A percentile compares a stretch with the other conserved stretches of the same genome.
Evolutionary conservation across 176 grass and related monocot species (phyloP).

Genomic region (Oryza glumipatula): DNA sequence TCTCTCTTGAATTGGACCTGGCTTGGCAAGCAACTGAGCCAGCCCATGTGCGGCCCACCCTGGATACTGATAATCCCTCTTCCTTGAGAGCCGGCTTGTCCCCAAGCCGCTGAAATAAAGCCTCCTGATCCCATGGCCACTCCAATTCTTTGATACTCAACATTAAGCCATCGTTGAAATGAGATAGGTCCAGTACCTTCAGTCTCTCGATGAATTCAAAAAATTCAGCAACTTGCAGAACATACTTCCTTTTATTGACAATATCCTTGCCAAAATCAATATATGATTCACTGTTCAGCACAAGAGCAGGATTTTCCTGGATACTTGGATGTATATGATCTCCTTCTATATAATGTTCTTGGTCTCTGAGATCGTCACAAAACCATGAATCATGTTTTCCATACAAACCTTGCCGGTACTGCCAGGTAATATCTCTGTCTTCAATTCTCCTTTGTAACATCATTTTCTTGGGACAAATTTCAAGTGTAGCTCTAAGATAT

Average conservation of each 20-base stretch:
- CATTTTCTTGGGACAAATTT: conserved; percentile 78
- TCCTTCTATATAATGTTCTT: conserved; percentile 62
- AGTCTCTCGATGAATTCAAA: too few species aligned
- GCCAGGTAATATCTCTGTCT: conserved; percentile 61
- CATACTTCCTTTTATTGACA: conserved; percentile 56
- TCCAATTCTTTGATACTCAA: too few species aligned
- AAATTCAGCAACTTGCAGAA: background rate
- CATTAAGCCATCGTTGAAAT: too few species aligned
- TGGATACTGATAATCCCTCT: too few species aligned
- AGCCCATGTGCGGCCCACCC: too few species aligned
- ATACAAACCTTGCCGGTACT: conserved; percentile 61
- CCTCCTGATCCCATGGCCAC: too few species aligned
- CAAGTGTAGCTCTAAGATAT: conserved; percentile 75
- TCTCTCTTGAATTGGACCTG: too few species aligned
- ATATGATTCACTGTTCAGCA: conserved; percentile 52
- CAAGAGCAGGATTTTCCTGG: conserved; percentile 60
- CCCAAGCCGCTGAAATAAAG: too few species aligned
- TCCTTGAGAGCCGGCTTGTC: too few species aligned
- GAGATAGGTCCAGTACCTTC: too few species aligned
- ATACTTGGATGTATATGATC: conserved; percentile 65
- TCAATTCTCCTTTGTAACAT: conserved; percentile 58
- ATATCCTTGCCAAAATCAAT: conserved; percentile 53
- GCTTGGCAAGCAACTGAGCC: too few species aligned
- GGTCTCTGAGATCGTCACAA: conserved; percentile 67
- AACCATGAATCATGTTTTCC: conserved; percentile 74